Percentiles rank a stretch among this genome's conserved stretches.
These are phyloP conservation scores for Scorias spongiosa DNA, from an alignment of 2,329 filamentous ascomycete species.

Conservation along the genomic window DNA sequence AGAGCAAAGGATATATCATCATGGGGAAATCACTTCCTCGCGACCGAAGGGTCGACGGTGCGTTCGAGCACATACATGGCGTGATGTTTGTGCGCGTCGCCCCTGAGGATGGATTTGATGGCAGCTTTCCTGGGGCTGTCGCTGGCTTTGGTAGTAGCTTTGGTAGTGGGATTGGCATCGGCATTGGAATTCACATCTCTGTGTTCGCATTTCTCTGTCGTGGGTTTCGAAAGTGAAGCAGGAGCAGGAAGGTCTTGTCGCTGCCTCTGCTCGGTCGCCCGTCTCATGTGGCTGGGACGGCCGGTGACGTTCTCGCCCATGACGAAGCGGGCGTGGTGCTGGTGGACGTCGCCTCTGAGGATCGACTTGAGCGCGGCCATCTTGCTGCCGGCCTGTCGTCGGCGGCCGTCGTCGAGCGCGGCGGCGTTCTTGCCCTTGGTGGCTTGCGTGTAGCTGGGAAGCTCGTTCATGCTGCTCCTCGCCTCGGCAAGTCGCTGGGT, in stretches of 20 bases:
- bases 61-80: conserved; percentile 3
- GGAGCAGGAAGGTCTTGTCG: too few relatives aligned
- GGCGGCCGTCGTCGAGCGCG: background rate
- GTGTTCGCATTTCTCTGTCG: too few relatives aligned
- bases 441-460: background rate
- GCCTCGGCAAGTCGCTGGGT: background rate
- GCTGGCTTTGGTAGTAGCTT: too few relatives aligned
- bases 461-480: background rate
- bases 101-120: conserved; percentile 4
- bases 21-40: background rate
- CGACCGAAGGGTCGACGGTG: background rate
- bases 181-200: too few relatives aligned
- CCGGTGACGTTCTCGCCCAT: background rate
- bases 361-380: conserved; percentile 5
- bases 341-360: conserved; percentile 2
- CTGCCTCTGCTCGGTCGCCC: background rate
- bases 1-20: background rate
- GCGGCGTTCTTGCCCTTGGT: background rate
- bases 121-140: too few relatives aligned
- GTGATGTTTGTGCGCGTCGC: conserved; percentile 6
- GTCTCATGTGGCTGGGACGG: background rate
- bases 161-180: too few relatives aligned
- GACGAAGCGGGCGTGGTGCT: background rate
- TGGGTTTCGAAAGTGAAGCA: too few relatives aligned
- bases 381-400: background rate